phyloP scores from a whole-genome alignment of 495 filamentous ascomycete genomes.

The Aspergillus asperescens region DNA sequence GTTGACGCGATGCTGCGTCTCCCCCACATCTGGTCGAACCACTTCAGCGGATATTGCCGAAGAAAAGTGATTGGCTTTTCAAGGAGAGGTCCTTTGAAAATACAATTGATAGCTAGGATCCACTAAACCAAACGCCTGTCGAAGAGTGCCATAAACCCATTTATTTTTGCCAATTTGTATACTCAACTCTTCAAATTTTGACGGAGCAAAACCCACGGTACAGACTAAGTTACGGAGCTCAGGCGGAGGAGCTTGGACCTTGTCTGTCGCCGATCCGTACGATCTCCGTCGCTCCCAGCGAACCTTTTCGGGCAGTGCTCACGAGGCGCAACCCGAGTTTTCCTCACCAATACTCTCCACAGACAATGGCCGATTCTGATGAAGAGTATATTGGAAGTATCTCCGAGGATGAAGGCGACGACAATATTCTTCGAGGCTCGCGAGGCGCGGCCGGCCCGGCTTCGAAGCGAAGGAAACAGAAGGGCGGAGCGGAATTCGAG shows the following conservation, averaged over 20 bases:
- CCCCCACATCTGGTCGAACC: constrained; percentile 36
- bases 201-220: not conserved
- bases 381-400: constrained; percentile 74
- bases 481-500: constrained; percentile 54
- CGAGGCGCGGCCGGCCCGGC: constrained; percentile 24
- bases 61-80: too few species aligned
- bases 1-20: constrained; percentile 33
- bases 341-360: not conserved
- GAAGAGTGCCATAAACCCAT: not conserved
- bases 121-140: too few species aligned
- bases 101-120: too few species aligned
- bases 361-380: constrained; percentile 55
- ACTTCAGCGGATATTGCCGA: constrained; percentile 5
- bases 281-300: not conserved
- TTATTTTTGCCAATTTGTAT: not conserved
- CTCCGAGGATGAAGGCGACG: constrained; percentile 82
- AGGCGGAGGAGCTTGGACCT: constrained; percentile 58
- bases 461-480: constrained; percentile 47
- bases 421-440: constrained; percentile 47
- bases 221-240: constrained; percentile 19
- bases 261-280: constrained; percentile 58
- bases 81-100: too few species aligned
- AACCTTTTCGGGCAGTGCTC: not conserved
- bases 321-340: not conserved
- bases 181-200: not conserved